Evolutionary conservation across 106 monocot genomes (phyloP), one percentile per base, ranked within the genome.

Genomic region (Acorus gramineus): DNA sequence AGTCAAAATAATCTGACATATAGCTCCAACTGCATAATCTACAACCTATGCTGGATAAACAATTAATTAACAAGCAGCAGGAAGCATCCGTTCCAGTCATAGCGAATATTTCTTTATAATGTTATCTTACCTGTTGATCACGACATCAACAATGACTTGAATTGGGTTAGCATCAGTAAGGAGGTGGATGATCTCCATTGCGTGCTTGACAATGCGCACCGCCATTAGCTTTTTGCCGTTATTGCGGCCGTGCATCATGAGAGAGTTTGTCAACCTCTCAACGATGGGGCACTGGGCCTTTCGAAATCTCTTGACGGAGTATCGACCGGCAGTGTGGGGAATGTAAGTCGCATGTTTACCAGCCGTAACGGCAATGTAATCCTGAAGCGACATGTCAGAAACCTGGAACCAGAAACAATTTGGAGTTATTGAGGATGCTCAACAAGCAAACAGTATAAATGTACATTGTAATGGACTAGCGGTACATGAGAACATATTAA

Each of bases 221-320:
- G 84, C 79, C 74, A 74, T 69, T 43, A 84, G 61, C 50, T 84
- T 84, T 73, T 84, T 84, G 5, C 84, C 84, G 53, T 84, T 84
- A 68, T 85, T 85, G 14, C 85, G 77, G 4, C 85, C 85, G 44
- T 85, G 85, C 85, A 85, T 85, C 85, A 85, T 85, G 12, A 85
- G 72, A 46, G 85, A 85, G 53, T 85, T 85, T 5, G 85, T 85
- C 59, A 85, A 54, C 14, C 85, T 77, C 74, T 85, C 85, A 11
- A 85, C 54, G 42, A 85, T 85, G 0, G 84, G 84, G 65, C 84
- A 80, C 47, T 85, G 84, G 7, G 84, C 84, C 74, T 85, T 85
- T 10, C 84, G 56, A 47, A 85, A 85, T 49, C 84, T 69, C 69
- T 85, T 85, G 47, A 50, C 77, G 0, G 85, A 74, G 53, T 85